Evolutionary conservation across 345 rosid species (phyloP), one percentile per base, ranked within the genome.

Genomic region (Gossypium thurberi): DNA sequence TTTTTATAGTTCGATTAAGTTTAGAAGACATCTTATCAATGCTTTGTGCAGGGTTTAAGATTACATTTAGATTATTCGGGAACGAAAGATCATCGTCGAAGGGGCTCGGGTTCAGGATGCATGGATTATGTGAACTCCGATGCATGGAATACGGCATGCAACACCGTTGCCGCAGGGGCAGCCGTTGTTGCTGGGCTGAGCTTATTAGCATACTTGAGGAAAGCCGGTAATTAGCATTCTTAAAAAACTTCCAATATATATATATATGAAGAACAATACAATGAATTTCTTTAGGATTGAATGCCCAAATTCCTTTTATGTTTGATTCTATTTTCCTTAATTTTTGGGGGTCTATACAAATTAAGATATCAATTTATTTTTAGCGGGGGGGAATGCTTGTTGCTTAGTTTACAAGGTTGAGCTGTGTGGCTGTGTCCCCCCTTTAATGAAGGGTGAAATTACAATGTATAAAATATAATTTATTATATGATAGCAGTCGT

Each of bases 151-250:
- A 73, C 96, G 17, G 97, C 98, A 2, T 93, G 87, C 79, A 86
- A 97, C 65, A 84, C 90, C 8, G 92, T 89, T 40, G 99, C 98
- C 0, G 99, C 99, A 0, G 95, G 99, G 50, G 99, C 99, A 21
- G 95, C 97, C 25, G 80, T 96, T 25, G 86, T 85, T 64, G 97
- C 98, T 75, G 98, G 98, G 44, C 77, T 91, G 59, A 94, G 99
- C 28, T 79, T 93, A 14, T 81, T 93, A 76, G 95, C 98, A n/a
- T 96, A 82, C 86, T 78, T 96, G 73, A 87, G 71, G 83, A 88
- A 82, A 85, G 76, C 83, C 2, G 91, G 94, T 10, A 72, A 78
- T 53, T 89, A 65, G 84, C 47, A 53, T 37, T 50, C 61, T 26
- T 48, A 9, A 48, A 47, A 33, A 56, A 25, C 28, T 61, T 37